Conservation (phyloP, 106 monocot genomes). For the Agapanthus africanus region DNA sequence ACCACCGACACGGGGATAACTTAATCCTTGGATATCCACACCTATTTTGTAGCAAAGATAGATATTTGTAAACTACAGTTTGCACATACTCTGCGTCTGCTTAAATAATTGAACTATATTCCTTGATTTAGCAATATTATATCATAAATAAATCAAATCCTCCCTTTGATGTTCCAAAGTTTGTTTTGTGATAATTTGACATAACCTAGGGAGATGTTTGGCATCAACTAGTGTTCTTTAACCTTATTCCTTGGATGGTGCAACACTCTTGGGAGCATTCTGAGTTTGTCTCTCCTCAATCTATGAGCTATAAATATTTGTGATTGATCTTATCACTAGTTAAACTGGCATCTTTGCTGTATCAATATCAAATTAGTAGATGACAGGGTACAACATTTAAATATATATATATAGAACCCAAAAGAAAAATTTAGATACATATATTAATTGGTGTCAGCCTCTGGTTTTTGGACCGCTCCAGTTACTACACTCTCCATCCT, state of each 20-base stretch:
- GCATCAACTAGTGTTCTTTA: background rate
- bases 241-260: background rate
- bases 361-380: background rate
- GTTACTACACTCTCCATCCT: background rate
- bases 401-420: background rate
- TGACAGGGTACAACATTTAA: background rate
- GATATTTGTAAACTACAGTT: no score
- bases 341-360: slow-evolving; percentile 5
- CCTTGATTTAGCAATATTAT: no score
- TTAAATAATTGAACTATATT: no score
- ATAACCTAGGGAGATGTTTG: slow-evolving; percentile 15
- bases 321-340: background rate
- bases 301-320: background rate
- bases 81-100: no score
- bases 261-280: background rate
- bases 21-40: no score
- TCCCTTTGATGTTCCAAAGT: no score
- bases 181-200: background rate
- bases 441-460: background rate
- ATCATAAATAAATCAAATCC: no score
- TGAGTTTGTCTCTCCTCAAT: background rate
- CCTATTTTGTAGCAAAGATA: no score
- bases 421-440: no score
- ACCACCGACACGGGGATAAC: no score
- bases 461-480: background rate